phyloP scores from a whole-genome alignment of 164 flowering plant genomes.

The Stephania japonica region DNA sequence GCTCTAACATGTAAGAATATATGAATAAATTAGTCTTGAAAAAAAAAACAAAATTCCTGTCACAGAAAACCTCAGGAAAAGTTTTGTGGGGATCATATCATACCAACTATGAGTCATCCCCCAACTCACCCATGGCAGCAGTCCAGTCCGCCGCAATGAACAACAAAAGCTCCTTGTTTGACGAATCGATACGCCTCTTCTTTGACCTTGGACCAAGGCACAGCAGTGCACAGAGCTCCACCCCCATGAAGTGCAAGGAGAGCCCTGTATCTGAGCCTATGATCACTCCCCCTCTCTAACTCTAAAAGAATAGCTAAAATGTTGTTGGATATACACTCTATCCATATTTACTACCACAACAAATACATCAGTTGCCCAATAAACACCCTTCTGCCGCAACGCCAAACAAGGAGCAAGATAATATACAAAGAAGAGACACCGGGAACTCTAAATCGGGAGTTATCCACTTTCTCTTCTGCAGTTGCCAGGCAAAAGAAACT shows the following conservation, averaged over 20 bases:
- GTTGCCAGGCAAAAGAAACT: constrained; percentile 78
- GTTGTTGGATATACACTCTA: constrained; percentile 16
- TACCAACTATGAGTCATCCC: constrained; percentile 12
- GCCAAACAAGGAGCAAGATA: constrained; percentile 1
- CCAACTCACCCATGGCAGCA: constrained; percentile 12
- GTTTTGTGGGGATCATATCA: constrained; percentile 17
- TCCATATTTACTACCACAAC: constrained; percentile 12
- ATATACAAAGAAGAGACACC: constrained; percentile 7
- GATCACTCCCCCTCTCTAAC: constrained; percentile 2
- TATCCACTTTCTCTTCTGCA: constrained; percentile 65
- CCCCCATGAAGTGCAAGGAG: constrained; percentile 16
- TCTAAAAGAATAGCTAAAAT: constrained; percentile 27
- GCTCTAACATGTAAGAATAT: constrained; percentile 19
- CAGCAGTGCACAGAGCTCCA: constrained; percentile 25
- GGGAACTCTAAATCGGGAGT: constrained; percentile 6
- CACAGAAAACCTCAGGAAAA: constrained; percentile 31
- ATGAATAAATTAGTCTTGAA: constrained; percentile 24
- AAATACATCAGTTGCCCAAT: constrained; percentile 12
- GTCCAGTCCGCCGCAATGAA: not conserved
- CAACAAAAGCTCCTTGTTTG: constrained; percentile 17
- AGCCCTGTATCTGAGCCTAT: not conserved
- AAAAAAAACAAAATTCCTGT: constrained; percentile 29
- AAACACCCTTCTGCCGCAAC: not conserved
- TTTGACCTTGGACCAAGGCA: not conserved
- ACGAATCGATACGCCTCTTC: constrained; percentile 12